phyloP scores from a whole-genome alignment of 805 yeast species.

The Teunomyces barrocoloradensis region DNA sequence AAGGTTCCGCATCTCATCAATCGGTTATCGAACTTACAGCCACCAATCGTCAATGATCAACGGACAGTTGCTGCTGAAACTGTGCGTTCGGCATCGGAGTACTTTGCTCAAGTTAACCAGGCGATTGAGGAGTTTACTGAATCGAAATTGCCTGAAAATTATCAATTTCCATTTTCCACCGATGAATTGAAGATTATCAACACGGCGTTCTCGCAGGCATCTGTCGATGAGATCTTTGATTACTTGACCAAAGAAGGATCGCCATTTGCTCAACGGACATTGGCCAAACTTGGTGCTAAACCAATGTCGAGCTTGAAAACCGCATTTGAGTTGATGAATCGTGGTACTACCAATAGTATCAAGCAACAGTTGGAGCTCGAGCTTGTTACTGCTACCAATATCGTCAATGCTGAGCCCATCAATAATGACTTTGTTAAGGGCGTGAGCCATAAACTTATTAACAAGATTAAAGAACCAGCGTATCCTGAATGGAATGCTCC shows the following conservation, averaged over 20 bases:
- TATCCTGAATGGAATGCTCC: conserved; percentile 40
- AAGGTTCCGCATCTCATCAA: conserved; percentile 59
- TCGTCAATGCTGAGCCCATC: conserved; percentile 55
- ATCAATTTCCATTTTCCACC: conserved; percentile 54
- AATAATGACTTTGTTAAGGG: conserved; percentile 63
- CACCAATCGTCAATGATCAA: conserved; percentile 33
- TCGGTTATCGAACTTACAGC: conserved; percentile 63
- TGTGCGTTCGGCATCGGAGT: conserved; percentile 31
- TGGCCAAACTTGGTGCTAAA: conserved; percentile 56
- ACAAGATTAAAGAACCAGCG: conserved; percentile 59
- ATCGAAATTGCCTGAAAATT: conserved; percentile 56
- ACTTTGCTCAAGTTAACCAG: conserved; percentile 58
- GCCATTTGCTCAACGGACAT: conserved; percentile 62
- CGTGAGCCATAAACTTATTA: conserved; percentile 60
- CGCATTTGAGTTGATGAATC: conserved; percentile 63
- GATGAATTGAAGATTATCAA: conserved; percentile 65
- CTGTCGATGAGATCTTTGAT: conserved; percentile 55
- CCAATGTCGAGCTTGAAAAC: conserved; percentile 80
- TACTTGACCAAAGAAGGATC: conserved; percentile 54
- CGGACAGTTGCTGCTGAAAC: conserved; percentile 22
- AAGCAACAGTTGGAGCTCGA: conserved; percentile 70
- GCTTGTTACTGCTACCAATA: conserved; percentile 68
- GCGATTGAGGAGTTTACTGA: conserved; percentile 79
- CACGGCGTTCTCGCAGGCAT: conserved; percentile 53
- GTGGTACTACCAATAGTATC: conserved; percentile 57